A percentile compares a stretch with the other conserved stretches of the same genome.
These are phyloP conservation scores for Aspergillus asperescens DNA, from an alignment of 495 filamentous ascomycete species.

Conservation along the genomic window DNA sequence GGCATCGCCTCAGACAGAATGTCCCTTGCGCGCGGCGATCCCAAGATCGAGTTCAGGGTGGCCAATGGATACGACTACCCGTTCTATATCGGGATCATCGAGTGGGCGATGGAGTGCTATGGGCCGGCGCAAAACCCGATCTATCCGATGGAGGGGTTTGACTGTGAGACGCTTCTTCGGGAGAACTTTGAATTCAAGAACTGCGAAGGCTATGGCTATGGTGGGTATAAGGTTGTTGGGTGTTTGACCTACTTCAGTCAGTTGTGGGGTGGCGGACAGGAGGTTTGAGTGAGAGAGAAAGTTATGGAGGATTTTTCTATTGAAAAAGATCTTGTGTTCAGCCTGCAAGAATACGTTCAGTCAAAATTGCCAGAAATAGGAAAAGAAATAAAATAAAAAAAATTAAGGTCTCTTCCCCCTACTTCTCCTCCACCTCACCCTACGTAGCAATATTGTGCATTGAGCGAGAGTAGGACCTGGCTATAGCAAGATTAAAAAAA, in stretches of 20 bases:
- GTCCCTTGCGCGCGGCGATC: not conserved
- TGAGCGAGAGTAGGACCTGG: no score
- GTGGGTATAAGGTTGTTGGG: not conserved
- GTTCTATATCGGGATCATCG: not conserved
- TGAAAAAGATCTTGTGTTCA: no score
- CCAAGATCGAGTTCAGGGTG: not conserved
- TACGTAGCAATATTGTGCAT: no score
- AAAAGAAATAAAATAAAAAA: no score
- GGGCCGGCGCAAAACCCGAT: not conserved
- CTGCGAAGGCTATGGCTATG: not conserved
- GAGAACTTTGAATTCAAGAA: not conserved
- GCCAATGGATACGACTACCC: not conserved
- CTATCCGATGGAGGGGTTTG: not conserved
- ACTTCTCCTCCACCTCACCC: no score
- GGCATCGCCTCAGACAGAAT: not conserved
- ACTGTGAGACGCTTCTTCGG: not conserved
- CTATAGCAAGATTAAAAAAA: no score
- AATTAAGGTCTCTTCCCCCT: no score
- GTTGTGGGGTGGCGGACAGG: no score
- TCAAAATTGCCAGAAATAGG: no score
- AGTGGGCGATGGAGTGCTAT: not conserved
- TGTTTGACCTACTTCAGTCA: not conserved
- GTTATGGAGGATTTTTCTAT: no score
- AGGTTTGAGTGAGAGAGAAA: no score
- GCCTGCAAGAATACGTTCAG: no score